Conservation (phyloP, 176 grass and related monocot species). For the Carex myosuroides region DNA sequence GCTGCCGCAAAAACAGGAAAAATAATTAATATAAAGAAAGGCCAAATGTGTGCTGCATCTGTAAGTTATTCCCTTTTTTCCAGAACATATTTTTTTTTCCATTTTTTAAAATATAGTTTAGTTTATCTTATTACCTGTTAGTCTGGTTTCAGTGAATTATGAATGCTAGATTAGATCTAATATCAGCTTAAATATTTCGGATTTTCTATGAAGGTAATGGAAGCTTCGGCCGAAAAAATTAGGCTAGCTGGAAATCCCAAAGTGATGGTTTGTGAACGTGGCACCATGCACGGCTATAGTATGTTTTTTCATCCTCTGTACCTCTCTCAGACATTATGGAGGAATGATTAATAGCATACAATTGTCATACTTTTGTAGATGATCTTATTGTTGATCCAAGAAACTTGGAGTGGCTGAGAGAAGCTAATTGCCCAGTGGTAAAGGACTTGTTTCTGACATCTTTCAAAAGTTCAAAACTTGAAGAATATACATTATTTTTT, state of each 20-base stretch:
- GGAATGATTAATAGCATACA: conserved; percentile 15
- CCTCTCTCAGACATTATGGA: neutral
- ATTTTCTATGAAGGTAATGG: conserved; percentile 15
- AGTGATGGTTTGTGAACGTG: conserved; percentile 98
- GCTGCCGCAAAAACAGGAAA: conserved; percentile 83
- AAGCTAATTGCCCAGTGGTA: conserved; percentile 94
- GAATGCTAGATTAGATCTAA: conserved; percentile 15
- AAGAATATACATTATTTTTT: neutral
- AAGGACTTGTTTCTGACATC: conserved; percentile 28
- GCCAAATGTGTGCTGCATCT: conserved; percentile 89
- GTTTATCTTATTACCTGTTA: neutral
- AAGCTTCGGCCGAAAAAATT: conserved; percentile 67
- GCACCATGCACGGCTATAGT: conserved; percentile 99
- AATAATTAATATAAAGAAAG: conserved; percentile 99
- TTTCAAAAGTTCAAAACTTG: conserved; percentile 8
- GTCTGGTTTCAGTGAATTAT: neutral
- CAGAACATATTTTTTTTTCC: neutral
- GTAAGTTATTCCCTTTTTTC: conserved; percentile 42
- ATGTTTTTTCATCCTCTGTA: conserved; percentile 26
- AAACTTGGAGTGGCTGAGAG: conserved; percentile 93
- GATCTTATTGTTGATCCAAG: conserved; percentile 97
- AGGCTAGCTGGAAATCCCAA: conserved; percentile 89
- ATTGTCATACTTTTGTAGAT: conserved; percentile 38
- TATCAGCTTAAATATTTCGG: conserved; percentile 1
- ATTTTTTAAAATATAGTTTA: neutral